Percentiles rank a stretch among this genome's conserved stretches.
phyloP scores from a whole-genome alignment of 2,329 filamentous ascomycete species.

The Clarireedia homoeocarpa region DNA sequence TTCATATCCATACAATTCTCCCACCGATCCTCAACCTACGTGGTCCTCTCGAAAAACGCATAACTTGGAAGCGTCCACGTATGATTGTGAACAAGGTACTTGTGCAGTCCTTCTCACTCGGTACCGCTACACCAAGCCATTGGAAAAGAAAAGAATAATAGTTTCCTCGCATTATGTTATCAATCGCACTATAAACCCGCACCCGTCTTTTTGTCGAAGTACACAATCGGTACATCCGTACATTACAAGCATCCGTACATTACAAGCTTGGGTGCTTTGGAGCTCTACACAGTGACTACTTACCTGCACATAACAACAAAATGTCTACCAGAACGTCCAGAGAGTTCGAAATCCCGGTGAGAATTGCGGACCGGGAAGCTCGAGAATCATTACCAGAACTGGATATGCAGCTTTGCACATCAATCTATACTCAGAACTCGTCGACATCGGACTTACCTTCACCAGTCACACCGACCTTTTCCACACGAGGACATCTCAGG shows the following conservation, averaged over 20 bases:
- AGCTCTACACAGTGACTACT: neutral
- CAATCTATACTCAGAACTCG: constrained; percentile 32
- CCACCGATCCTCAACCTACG: constrained; percentile 20
- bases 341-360: constrained; percentile 45
- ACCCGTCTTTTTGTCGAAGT: neutral
- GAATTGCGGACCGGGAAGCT: constrained; percentile 43
- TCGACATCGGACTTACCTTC: constrained; percentile 54
- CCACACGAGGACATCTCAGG: constrained; percentile 51
- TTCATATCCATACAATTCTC: constrained; percentile 15
- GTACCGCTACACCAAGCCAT: constrained; percentile 12
- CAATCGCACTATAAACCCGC: constrained; percentile 15
- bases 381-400: constrained; percentile 30
- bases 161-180: constrained; percentile 20
- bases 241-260: constrained; percentile 8
- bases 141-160: constrained; percentile 11
- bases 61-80: constrained; percentile 24
- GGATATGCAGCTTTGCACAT: constrained; percentile 26
- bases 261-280: constrained; percentile 10
- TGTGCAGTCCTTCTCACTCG: neutral
- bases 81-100: constrained; percentile 16
- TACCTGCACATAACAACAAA: neutral
- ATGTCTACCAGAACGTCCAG: constrained; percentile 1
- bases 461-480: constrained; percentile 63
- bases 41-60: constrained; percentile 21
- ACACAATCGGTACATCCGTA: neutral